Conservation (phyloP, 2,329 filamentous ascomycete genomes). For the Sporothrix mexicana region DNA sequence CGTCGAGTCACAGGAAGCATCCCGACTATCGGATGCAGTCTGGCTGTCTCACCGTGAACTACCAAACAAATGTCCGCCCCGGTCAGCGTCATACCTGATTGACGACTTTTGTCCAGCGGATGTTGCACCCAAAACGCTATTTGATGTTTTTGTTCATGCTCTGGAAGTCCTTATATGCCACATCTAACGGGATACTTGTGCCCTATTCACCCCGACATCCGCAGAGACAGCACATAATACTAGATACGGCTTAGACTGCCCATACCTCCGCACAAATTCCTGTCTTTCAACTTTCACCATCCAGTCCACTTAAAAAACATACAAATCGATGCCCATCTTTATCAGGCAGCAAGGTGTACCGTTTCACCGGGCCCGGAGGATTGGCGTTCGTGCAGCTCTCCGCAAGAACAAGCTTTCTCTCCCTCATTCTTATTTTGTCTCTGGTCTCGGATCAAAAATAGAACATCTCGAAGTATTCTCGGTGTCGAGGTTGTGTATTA, state of each 20-base stretch:
- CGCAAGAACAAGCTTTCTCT: constrained; percentile 10
- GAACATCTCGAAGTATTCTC: not conserved
- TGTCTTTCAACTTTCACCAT: not conserved
- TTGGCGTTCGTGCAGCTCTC: not conserved
- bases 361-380: not conserved
- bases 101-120: not conserved
- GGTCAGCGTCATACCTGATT: not conserved
- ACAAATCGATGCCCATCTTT: not conserved
- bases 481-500: no score
- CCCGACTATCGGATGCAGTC: not conserved
- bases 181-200: not conserved
- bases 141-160: not conserved
- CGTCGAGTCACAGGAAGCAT: not conserved
- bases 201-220: not conserved
- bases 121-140: not conserved
- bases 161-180: not conserved
- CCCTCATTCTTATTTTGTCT: not conserved
- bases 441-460: not conserved
- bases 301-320: not conserved
- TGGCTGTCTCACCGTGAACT: not conserved
- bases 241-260: not conserved
- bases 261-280: not conserved
- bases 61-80: not conserved
- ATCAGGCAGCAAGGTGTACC: not conserved
- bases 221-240: not conserved